phyloP scores from a whole-genome alignment of 31 red algal species.

The Odonthalia washingtoniensis region DNA sequence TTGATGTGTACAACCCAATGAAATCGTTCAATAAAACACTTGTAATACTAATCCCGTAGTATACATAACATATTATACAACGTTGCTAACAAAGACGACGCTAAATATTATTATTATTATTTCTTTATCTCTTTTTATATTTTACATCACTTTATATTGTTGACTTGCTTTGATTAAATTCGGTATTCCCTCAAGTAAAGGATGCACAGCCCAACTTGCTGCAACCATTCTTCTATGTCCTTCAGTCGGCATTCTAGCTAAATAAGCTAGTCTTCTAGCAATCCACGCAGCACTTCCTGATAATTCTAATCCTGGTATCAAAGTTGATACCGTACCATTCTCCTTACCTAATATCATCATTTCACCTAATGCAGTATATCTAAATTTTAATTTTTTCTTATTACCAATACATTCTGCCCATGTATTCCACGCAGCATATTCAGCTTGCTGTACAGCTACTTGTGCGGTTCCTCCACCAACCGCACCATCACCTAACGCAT shows the following conservation, averaged over 20 bases:
- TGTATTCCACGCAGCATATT: conserved; percentile 95
- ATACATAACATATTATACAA: too few species aligned
- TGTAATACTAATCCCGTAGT: too few species aligned
- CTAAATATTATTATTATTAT: background rate
- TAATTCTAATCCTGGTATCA: conserved; percentile 72
- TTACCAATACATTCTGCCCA: conserved; percentile 85
- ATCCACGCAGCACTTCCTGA: conserved; percentile 75
- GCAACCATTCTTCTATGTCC: conserved; percentile 80
- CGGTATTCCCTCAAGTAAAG: conserved; percentile 56
- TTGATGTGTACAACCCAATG: too few species aligned
- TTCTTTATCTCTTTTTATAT: background rate
- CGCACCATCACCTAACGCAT: conserved; percentile 90
- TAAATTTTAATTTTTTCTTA: conserved; percentile 64
- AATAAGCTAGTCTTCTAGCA: conserved; percentile 79
- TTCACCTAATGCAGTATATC: conserved; percentile 93
- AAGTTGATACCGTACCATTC: conserved; percentile 72
- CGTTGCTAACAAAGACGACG: too few species aligned
- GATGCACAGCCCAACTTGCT: conserved; percentile 83
- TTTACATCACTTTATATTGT: conserved; percentile 27
- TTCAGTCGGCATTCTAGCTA: conserved; percentile 93
- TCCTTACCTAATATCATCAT: conserved; percentile 91
- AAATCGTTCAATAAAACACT: too few species aligned
- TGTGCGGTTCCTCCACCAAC: conserved; percentile 80
- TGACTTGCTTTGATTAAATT: conserved; percentile 50
- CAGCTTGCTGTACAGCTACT: conserved; percentile 91